Percentiles rank a stretch among this genome's conserved stretches.
These are phyloP conservation scores for Cadophora gregata DNA, from an alignment of 2,329 filamentous ascomycete species.

Conservation along the genomic window DNA sequence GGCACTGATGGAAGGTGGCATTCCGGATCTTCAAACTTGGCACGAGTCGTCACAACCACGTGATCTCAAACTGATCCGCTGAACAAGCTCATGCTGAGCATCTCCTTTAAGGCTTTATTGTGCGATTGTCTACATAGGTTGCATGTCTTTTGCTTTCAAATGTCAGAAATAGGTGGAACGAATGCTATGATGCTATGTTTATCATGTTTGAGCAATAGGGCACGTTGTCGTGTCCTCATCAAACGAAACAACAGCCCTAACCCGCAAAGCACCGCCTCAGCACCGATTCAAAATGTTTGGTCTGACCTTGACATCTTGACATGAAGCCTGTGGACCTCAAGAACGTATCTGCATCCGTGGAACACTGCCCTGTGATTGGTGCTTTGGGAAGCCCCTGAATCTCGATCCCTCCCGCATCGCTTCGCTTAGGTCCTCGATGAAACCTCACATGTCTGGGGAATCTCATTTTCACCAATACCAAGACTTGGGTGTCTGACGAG, in stretches of 20 bases:
- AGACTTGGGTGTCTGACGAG: constrained; percentile 32
- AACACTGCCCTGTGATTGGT: constrained; percentile 9
- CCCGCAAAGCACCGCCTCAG: constrained; percentile 9
- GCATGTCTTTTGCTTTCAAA: background rate
- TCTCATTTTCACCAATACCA: constrained; percentile 25
- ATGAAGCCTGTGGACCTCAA: constrained; percentile 16
- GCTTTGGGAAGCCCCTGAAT: constrained; percentile 11
- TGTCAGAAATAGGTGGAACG: background rate
- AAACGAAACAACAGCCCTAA: constrained; percentile 24
- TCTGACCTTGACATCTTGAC: constrained; percentile 15
- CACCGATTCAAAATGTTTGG: constrained; percentile 26
- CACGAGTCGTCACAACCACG: background rate
- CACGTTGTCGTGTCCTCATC: constrained; percentile 11
- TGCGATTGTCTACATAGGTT: background rate
- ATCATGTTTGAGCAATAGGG: constrained; percentile 13
- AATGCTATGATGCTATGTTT: constrained; percentile 9
- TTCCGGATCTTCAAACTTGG: constrained; percentile 14
- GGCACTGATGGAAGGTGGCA: too few species aligned
- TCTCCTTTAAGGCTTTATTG: background rate
- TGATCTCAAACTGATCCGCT: constrained; percentile 10
- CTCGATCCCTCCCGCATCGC: constrained; percentile 23
- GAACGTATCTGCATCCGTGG: background rate
- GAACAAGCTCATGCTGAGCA: constrained; percentile 15
- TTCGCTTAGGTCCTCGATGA: constrained; percentile 32
- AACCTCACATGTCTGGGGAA: constrained; percentile 31